A percentile compares a stretch with the other conserved stretches of the same genome.
phyloP scores from a whole-genome alignment of 257 asterid species.

The Jasminum sambac region DNA sequence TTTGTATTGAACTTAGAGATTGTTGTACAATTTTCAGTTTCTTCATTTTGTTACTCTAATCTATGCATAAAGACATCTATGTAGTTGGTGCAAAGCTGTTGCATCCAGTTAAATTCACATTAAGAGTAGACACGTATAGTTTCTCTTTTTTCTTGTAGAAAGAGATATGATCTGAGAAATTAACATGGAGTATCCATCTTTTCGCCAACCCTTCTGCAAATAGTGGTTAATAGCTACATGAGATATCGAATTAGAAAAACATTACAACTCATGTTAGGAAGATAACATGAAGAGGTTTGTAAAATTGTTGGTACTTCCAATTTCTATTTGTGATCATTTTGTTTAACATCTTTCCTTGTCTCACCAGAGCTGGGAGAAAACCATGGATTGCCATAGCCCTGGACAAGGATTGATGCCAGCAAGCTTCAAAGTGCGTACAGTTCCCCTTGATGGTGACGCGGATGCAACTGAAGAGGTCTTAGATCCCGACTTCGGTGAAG shows the following conservation, averaged over 20 bases:
- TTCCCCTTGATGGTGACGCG: constrained; percentile 78
- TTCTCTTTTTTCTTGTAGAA: not conserved
- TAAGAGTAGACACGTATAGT: not conserved
- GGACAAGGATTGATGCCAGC: constrained; percentile 98
- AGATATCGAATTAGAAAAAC: not conserved
- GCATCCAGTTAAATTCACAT: constrained; percentile 1
- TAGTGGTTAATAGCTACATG: not conserved
- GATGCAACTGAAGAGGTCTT: constrained; percentile 83
- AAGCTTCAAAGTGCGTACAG: constrained; percentile 84
- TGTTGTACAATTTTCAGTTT: constrained; percentile 10
- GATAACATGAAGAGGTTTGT: not conserved
- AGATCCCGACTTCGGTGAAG: constrained; percentile 96
- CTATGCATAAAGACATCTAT: constrained; percentile 2
- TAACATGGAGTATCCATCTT: not conserved
- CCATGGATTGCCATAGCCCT: constrained; percentile 94
- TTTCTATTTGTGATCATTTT: constrained; percentile 4
- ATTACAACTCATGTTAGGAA: not conserved
- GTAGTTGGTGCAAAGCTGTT: constrained; percentile 14
- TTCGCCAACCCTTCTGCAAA: constrained; percentile 7
- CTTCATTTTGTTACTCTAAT: constrained; percentile 5
- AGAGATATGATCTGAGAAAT: not conserved
- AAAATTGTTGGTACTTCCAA: not conserved
- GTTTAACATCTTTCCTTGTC: constrained; percentile 21
- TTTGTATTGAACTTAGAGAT: not conserved
- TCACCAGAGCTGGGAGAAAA: constrained; percentile 87